Base-by-base conservation (phyloP, 2,329 filamentous ascomycete species). In the Ascochyta fabae region DNA sequence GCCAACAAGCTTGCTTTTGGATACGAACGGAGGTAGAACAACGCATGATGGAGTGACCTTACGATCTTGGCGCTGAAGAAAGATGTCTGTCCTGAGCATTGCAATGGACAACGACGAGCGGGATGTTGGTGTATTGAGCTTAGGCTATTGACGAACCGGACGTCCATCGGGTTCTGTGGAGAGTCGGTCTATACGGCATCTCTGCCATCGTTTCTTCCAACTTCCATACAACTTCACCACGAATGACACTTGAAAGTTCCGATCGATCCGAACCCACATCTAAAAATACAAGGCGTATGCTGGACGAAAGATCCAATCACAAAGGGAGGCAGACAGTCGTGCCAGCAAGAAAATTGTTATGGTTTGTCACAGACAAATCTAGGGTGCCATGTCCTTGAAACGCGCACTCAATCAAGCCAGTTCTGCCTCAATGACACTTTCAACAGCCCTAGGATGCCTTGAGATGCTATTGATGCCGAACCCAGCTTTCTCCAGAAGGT, bases 371-470 rank as follows among this genome's bases (percentile, higher is more conserved):
- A 10, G 27, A 29, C 29, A 31, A 13, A 12, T 13, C 29, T 13
- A 4, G 29, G 13, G 3, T 6, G 29, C 29, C 29, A 15, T 15
- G 13, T 31, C 29, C 10, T 5, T 31, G 34, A 7, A 39, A 9
- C 22, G 0, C 10, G 8, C 15, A 35, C n/a, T n/a, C 22, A 16
- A 4, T 35, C 19, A 52, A 26, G 24, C 43, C n/a, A 54, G 12
- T n/a, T 46, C 55, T 9, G 44, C 50, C 35, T 58, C 44, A 22
- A 54, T 49, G 16, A 58, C 48, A 26, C 53, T 56, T 29, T 56
- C 52, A n/a, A 59, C 52, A 26, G 48, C 39, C 26, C 48, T 43
- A 13, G 43, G 38, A 46, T 53, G 53, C 33, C 43, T 44, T 16
- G 56, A 56, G 29, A 56, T 42, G 31, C 31, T 34, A 7, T 40